These are phyloP conservation scores for Oryza australiensis DNA, from an alignment of 176 grass and related monocot species.

Conservation along the genomic window DNA sequence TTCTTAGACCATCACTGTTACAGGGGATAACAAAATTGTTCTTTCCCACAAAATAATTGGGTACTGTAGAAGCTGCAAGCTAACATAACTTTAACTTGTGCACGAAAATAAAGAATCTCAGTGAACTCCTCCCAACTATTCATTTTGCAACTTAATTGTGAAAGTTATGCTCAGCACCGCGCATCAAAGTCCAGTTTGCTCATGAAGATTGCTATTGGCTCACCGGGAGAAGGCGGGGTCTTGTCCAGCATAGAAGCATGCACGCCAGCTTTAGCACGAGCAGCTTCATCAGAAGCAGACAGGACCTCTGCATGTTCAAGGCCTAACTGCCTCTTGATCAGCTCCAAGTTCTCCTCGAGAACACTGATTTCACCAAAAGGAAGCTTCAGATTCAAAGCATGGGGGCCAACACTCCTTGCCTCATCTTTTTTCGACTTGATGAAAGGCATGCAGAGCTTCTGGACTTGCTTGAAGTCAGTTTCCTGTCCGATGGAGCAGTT, in stretches of 20 bases:
- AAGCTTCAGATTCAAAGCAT: conserved; percentile 55
- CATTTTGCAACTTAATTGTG: not conserved
- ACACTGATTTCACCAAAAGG: conserved; percentile 63
- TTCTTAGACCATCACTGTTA: not conserved
- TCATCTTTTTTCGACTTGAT: conserved; percentile 76
- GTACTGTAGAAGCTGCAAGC: not conserved
- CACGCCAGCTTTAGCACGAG: conserved; percentile 37
- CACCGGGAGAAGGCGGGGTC: conserved; percentile 52
- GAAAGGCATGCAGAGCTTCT: conserved; percentile 80
- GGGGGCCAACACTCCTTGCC: conserved; percentile 39
- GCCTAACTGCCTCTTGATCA: conserved; percentile 60
- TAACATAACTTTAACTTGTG: not conserved
- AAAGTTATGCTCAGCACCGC: not conserved
- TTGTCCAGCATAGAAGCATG: conserved; percentile 42
- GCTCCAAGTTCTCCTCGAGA: conserved; percentile 47
- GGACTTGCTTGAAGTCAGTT: conserved; percentile 61
- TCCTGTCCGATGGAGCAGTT: conserved; percentile 41
- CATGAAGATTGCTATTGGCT: conserved; percentile 51
- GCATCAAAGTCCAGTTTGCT: conserved; percentile 41
- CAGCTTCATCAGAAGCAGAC: conserved; percentile 26
- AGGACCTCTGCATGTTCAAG: conserved; percentile 52
- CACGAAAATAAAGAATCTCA: not conserved
- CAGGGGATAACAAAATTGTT: not conserved
- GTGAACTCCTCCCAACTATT: not conserved
- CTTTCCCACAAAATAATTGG: not conserved